Evolutionary conservation across 1,139 yeast species (phyloP), one percentile per base, ranked within the genome.

Genomic region (Debaryomycetaceae sp.): DNA sequence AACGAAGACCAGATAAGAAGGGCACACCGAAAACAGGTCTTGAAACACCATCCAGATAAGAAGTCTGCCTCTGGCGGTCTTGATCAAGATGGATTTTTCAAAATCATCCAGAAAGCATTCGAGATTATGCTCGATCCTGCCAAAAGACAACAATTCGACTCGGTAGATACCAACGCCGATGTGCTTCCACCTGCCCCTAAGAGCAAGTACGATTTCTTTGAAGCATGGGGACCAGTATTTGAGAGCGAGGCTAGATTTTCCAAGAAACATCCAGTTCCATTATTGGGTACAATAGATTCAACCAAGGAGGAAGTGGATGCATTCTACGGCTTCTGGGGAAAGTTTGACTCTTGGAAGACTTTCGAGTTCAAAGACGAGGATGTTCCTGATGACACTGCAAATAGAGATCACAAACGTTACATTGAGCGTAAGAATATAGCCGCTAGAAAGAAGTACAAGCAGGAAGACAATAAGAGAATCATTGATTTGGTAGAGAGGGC

Each of bases 361-460:
- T 92, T 92, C 62, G 99, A 92, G 73, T 92, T 91, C 73, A 81
- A 91, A 65, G 99, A 92, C 62, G 98, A 92, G 74, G 99, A 92
- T 64, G 97, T 91, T 59, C 99, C 99, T 52, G 99, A 92, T 74
- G 99, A 92, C 71, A 87, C 97, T 47, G 87, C 96, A 48, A 94
- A 92, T 81, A 89, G 99, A 78, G 98, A 92, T 66, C 95, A 92
- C 79, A 92, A 92, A 78, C 95, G 99, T 74, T 87, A 89, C 75
- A 85, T 91, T 56, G 98, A 92, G 74, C 88, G 92, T 77, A 92
- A 94, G 79, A 92, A 92, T 77, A 79, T 87, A 67, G 91, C 96
- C 53, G 88, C 95, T 48, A 87, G 99, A 75, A 87, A 87, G 77
- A 92, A 92, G 85, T 87, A 81, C 78, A 94, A 94, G 83, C 91